Percentiles rank a stretch among this genome's conserved stretches.
These are phyloP conservation scores for Tylopilus sp. DNA, from an alignment of 1,284 basidiomycete genomes.

Conservation along the genomic window DNA sequence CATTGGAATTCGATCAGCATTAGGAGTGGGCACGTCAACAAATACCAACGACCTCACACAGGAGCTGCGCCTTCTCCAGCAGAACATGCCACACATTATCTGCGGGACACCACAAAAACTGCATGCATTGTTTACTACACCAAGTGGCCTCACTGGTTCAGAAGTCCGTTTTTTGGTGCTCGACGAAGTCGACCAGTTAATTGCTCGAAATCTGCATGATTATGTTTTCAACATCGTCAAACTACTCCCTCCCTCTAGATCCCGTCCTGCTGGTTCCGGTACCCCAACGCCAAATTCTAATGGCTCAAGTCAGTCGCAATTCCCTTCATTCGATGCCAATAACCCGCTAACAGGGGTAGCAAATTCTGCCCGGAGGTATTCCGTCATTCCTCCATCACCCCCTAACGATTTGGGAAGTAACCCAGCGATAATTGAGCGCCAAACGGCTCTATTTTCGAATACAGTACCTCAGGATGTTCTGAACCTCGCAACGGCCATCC, in stretches of 20 bases:
- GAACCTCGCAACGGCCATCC: slow-evolving; percentile 83
- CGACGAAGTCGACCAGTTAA: slow-evolving; percentile 97
- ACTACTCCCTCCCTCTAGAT: slow-evolving; percentile 80
- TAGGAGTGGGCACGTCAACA: slow-evolving; percentile 77
- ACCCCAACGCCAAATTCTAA: slow-evolving; percentile 41
- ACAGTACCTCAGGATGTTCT: slow-evolving; percentile 92
- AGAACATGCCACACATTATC: slow-evolving; percentile 91
- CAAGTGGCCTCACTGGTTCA: slow-evolving; percentile 69
- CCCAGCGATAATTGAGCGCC: slow-evolving; percentile 64
- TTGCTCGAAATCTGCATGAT: slow-evolving; percentile 94
- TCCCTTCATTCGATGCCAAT: slow-evolving; percentile 52
- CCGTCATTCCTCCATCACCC: slow-evolving; percentile 49
- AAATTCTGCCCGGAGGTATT: slow-evolving; percentile 55
- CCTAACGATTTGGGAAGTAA: slow-evolving; percentile 34
- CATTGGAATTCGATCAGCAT: slow-evolving; percentile 83
- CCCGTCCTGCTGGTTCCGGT: slow-evolving; percentile 49
- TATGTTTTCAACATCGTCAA: slow-evolving; percentile 92
- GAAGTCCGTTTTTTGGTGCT: slow-evolving; percentile 91
- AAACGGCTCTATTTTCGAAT: slow-evolving; percentile 95
- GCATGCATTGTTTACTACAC: slow-evolving; percentile 85
- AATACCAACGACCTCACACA: slow-evolving; percentile 64
- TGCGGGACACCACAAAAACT: slow-evolving; percentile 97
- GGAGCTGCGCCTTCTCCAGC: slow-evolving; percentile 81
- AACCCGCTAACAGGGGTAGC: slow-evolving; percentile 46
- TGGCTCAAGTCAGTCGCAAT: slow-evolving; percentile 37